Evolutionary conservation across 495 filamentous ascomycete species (phyloP).

Genomic region (Umbilicaria muhlenbergii): DNA sequence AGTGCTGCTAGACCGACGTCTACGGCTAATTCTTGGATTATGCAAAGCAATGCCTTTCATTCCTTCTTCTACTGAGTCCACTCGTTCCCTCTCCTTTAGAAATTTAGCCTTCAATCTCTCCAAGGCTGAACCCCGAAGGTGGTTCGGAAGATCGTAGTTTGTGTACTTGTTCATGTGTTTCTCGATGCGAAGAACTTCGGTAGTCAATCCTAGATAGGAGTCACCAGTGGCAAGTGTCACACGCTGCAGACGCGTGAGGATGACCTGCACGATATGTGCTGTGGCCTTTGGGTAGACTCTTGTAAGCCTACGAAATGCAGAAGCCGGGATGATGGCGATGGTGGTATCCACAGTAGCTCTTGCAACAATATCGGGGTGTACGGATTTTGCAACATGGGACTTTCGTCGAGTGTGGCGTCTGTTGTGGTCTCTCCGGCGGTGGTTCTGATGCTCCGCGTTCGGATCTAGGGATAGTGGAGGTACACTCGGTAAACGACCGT

Average conservation of each 20-base stretch:
- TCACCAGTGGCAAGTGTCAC: slow-evolving; percentile 91
- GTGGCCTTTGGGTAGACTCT: slow-evolving; percentile 90
- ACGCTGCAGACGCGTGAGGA: slow-evolving; percentile 80
- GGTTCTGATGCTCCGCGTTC: slow-evolving; percentile 11
- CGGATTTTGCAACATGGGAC: slow-evolving; percentile 43
- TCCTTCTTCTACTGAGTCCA: slow-evolving; percentile 60
- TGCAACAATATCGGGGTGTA: slow-evolving; percentile 91
- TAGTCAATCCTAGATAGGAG: slow-evolving; percentile 80
- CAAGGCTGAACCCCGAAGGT: slow-evolving; percentile 70
- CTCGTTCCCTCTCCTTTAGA: slow-evolving; percentile 64
- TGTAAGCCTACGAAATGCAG: slow-evolving; percentile 87
- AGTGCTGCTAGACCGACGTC: slow-evolving; percentile 55
- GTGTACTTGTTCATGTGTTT: slow-evolving; percentile 86
- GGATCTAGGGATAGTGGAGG: slow-evolving; percentile 63
- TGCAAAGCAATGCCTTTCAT: slow-evolving; percentile 93
- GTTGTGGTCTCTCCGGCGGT: slow-evolving; percentile 9
- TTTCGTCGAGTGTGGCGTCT: slow-evolving; percentile 1
- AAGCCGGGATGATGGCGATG: slow-evolving; percentile 94
- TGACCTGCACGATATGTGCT: slow-evolving; percentile 94
- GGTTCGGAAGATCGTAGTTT: slow-evolving; percentile 78
- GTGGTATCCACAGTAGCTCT: slow-evolving; percentile 95
- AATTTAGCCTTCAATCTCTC: slow-evolving; percentile 91
- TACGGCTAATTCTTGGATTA: slow-evolving; percentile 53
- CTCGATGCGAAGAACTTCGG: slow-evolving; percentile 82
- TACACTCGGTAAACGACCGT: slow-evolving; percentile 33